Conservation (phyloP, 139 green algal species). For the Haematococcus lacustris region DNA sequence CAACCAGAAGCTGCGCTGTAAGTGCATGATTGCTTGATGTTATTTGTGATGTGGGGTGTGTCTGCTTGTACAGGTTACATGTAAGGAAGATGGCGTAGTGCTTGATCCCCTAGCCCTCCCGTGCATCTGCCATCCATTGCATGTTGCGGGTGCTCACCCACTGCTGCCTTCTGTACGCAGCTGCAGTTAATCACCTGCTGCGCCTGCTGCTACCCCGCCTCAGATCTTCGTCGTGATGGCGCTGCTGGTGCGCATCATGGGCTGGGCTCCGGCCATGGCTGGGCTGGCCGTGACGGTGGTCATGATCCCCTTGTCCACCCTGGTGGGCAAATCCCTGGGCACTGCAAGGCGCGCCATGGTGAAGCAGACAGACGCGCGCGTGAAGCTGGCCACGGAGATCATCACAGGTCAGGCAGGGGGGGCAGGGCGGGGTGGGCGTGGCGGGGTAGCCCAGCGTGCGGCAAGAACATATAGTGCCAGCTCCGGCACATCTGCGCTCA, state of each 20-base stretch:
- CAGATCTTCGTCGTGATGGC: constrained; percentile 73
- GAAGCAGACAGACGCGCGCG: constrained; percentile 63
- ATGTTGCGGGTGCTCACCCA: neutral
- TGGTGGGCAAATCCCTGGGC: constrained; percentile 51
- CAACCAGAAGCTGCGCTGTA: no score
- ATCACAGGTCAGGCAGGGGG: constrained; percentile 59
- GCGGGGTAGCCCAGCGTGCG: no score
- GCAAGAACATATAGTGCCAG: no score
- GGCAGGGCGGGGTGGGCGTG: no score
- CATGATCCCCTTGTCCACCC: constrained; percentile 66
- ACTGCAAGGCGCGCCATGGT: constrained; percentile 45
- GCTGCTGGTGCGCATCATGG: constrained; percentile 69
- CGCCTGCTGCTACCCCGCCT: neutral
- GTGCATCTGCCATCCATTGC: no score
- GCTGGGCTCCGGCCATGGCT: constrained; percentile 52
- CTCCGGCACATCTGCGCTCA: no score
- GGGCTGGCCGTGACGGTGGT: constrained; percentile 62
- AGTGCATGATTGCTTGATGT: no score
- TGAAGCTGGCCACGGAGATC: constrained; percentile 75
- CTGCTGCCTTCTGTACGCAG: neutral
- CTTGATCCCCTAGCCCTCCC: no score
- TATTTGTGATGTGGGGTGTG: no score
- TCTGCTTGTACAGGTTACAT: no score
- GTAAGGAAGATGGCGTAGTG: no score
- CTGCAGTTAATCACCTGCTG: neutral